phyloP scores from a whole-genome alignment of 2,329 filamentous ascomycete genomes.

The Pestalotiopsis sp. region DNA sequence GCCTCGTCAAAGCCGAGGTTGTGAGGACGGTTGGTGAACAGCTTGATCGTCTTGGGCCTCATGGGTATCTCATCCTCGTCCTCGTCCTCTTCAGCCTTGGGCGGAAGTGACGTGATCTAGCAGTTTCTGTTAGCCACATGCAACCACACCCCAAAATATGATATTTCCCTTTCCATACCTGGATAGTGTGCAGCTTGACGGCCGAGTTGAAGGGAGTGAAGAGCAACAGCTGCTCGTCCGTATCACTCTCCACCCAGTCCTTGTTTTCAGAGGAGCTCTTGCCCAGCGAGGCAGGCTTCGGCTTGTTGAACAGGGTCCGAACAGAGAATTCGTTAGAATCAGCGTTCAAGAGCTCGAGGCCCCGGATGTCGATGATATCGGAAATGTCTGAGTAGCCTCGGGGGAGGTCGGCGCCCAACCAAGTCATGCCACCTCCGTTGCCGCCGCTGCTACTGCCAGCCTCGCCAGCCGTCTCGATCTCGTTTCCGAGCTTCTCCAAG shows the following conservation, averaged over 20 bases:
- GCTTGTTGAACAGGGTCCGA: conserved; percentile 73
- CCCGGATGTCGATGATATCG: conserved; percentile 75
- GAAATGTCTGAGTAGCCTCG: conserved; percentile 85
- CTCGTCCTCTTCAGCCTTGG: conserved; percentile 45
- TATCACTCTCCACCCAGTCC: conserved; percentile 96
- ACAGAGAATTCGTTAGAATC: conserved; percentile 71
- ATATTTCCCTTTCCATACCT: conserved; percentile 45
- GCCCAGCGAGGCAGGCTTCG: conserved; percentile 64
- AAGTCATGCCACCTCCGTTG: conserved; percentile 49
- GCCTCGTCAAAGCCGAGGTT: conserved; percentile 96
- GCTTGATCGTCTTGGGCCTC: conserved; percentile 79
- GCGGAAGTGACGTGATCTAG: conserved; percentile 81
- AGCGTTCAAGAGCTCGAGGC: conserved; percentile 85
- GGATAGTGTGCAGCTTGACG: conserved; percentile 84
- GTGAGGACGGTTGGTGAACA: conserved; percentile 87
- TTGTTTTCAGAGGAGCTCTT: conserved; percentile 85
- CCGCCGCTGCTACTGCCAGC: conserved; percentile 40
- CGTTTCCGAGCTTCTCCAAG: conserved; percentile 70
- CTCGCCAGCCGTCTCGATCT: conserved; percentile 62
- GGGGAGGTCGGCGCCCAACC: conserved; percentile 76
- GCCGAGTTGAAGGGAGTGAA: conserved; percentile 88
- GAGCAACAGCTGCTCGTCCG: conserved; percentile 94
- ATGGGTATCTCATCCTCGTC: conserved; percentile 77
- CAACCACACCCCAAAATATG: conserved; percentile 1
- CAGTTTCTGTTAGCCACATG: conserved; percentile 27